These are phyloP conservation scores for Grammothele lineata DNA, from an alignment of 768 basidiomycete genomes.

Conservation along the genomic window DNA sequence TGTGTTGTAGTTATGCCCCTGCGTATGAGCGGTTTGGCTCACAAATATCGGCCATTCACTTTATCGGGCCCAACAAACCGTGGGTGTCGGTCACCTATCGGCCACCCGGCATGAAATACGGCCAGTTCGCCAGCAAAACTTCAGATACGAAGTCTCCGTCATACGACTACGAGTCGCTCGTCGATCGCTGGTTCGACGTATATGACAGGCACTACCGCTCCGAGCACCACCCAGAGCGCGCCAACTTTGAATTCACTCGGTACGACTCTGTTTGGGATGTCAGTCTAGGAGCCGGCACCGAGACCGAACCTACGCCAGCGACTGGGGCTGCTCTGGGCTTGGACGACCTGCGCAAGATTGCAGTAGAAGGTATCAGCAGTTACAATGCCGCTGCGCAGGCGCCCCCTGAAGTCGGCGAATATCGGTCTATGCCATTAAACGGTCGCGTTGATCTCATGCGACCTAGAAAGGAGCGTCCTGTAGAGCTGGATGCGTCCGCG, in stretches of 20 bases:
- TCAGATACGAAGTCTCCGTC: slow-evolving; percentile 25
- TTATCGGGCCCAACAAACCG: slow-evolving; percentile 95
- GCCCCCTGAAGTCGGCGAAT: slow-evolving; percentile 57
- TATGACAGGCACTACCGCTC: slow-evolving; percentile 88
- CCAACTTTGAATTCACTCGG: slow-evolving; percentile 57
- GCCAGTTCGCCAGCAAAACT: slow-evolving; percentile 24
- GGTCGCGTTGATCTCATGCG: slow-evolving; percentile 88
- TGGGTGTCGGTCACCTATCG: slow-evolving; percentile 79
- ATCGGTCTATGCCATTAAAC: slow-evolving; percentile 77
- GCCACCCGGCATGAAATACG: slow-evolving; percentile 45
- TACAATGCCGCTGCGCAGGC: slow-evolving; percentile 8
- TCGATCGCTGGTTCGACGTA: slow-evolving; percentile 87
- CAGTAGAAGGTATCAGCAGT: slow-evolving; percentile 49
- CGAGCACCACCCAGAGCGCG: slow-evolving; percentile 35
- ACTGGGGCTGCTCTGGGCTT: slow-evolving; percentile 44
- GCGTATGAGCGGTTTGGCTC: slow-evolving; percentile 93
- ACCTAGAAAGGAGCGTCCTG: slow-evolving; percentile 35
- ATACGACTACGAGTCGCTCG: slow-evolving; percentile 76
- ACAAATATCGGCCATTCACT: slow-evolving; percentile 83
- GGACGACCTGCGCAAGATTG: slow-evolving; percentile 59
- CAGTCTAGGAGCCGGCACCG: slow-evolving; percentile 29
- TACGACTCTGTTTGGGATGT: slow-evolving; percentile 80
- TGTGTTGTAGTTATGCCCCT: slow-evolving; percentile 74
- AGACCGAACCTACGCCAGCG: slow-evolving; percentile 21
- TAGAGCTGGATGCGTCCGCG: too few species aligned